Evolutionary conservation across 1,284 basidiomycete genomes (phyloP), one percentile per base, ranked within the genome.

Genomic region (Coniferiporia sulphurascens): DNA sequence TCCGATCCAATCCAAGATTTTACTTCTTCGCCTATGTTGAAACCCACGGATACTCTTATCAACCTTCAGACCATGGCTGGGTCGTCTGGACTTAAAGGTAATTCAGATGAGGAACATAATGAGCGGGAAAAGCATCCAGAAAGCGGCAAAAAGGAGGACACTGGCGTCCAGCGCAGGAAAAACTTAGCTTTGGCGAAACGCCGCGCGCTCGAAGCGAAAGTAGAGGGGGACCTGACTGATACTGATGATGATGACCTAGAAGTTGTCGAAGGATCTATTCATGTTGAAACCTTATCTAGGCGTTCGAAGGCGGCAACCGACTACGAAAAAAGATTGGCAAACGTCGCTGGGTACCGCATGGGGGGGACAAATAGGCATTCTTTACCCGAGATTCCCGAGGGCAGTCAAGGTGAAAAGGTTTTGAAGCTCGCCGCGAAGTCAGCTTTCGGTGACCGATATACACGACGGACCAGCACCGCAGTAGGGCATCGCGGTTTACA

Each of bases 241-340:
- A 58, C 52, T 9, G 56, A 58, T 35, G 51, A 46, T 15, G 56
- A 58, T 17, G 60, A 62, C 17, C 43, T 62, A 22, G 60, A 89
- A 72, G 56, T 72, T 74, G 71, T 90, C 86, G 67, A 83, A 86
- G 52, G 85, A 35, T 22, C 15, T 15, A 50, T 34, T 32, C 38
- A 43, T 15, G 48, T 27, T 22, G 53, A 55, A 17, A 46, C 12
- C 12, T 10, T 34, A 45, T 17, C 17, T 38, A 55, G 41, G 22
- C 44, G 27, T 17, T 17, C 41, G 43, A 58, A 34, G 15, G n/a
- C 3, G 19, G 38, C 27, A 4, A 6, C 48, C 6, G 41, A 53
- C 17, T 58, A 54, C 46, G 56, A 58, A 44, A 58, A 57, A 32
- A 51, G 21, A 34, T 41, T 61, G 12, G 55, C 59, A 15, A 51